Conservation (phyloP, 116 monocot genomes). For the Thalassia testudinum region DNA sequence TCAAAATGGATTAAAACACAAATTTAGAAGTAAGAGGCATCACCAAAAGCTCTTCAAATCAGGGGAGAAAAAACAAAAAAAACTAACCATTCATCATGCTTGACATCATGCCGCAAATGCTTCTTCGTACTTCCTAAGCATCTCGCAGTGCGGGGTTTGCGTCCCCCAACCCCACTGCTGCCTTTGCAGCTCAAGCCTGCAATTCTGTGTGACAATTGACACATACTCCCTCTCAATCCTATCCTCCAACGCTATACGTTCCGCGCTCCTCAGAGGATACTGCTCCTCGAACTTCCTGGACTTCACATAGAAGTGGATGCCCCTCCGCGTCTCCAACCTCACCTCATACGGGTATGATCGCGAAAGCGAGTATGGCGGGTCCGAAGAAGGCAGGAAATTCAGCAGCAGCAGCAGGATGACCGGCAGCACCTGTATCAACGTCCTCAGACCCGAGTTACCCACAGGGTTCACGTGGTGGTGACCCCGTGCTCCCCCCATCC, state of each 20-base stretch:
- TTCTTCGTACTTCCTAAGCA: slow-evolving; percentile 60
- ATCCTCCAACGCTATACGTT: slow-evolving; percentile 38
- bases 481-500: slow-evolving; percentile 28
- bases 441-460: slow-evolving; percentile 23
- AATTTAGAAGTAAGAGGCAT: too few relatives aligned
- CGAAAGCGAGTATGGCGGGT: slow-evolving; percentile 54
- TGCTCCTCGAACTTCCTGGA: slow-evolving; percentile 53
- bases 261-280: slow-evolving; percentile 44
- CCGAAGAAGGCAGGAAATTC: slow-evolving; percentile 71
- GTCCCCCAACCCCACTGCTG: slow-evolving; percentile 44
- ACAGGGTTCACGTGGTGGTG: slow-evolving; percentile 8
- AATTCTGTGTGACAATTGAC: slow-evolving; percentile 60
- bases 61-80: too few relatives aligned
- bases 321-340: slow-evolving; percentile 43
- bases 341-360: slow-evolving; percentile 35
- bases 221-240: slow-evolving; percentile 65
- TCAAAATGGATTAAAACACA: too few relatives aligned
- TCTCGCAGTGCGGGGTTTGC: slow-evolving; percentile 69
- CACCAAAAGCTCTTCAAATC: too few relatives aligned
- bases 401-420: slow-evolving; percentile 53
- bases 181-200: slow-evolving; percentile 69
- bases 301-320: slow-evolving; percentile 69
- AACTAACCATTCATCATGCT: too few relatives aligned
- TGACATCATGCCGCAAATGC: neutral
- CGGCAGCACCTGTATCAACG: slow-evolving; percentile 67